These are phyloP conservation scores for Morella rubra DNA, from an alignment of 306 rosid species.

Conservation along the genomic window DNA sequence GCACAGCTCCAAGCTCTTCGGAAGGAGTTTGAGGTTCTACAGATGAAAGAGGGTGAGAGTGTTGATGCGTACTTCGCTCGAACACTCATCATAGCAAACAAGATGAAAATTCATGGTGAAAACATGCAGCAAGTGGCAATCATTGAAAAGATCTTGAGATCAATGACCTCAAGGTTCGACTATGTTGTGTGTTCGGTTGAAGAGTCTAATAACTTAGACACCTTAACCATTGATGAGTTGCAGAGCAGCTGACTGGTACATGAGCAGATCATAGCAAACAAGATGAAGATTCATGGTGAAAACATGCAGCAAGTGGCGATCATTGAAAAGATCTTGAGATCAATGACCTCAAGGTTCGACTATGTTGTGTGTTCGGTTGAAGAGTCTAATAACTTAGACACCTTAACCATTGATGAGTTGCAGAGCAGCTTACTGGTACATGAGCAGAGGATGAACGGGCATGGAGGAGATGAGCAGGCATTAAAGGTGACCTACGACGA, in stretches of 20 bases:
- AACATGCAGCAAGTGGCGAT: not conserved
- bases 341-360: not conserved
- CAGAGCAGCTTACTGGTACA: not conserved
- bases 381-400: not conserved
- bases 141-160: not conserved
- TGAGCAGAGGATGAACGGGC: not conserved
- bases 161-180: not conserved
- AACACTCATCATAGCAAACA: not conserved
- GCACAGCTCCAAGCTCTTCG: not conserved
- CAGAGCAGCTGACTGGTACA: not conserved
- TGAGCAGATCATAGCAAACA: not conserved
- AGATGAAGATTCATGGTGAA: slow-evolving; percentile 7
- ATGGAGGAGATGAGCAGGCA: not conserved
- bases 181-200: not conserved
- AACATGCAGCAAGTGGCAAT: not conserved
- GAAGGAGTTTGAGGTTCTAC: not conserved
- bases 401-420: slow-evolving; percentile 5
- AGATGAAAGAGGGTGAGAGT: not conserved
- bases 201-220: not conserved
- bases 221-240: slow-evolving; percentile 4
- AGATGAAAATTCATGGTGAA: slow-evolving; percentile 2
- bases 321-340: not conserved
- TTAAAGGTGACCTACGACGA: not conserved
- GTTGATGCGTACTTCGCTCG: not conserved
- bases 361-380: slow-evolving; percentile 1